Percentiles rank a stretch among this genome's conserved stretches.
phyloP scores from a whole-genome alignment of 495 filamentous ascomycete genomes.

The Gamarada debralockiae region DNA sequence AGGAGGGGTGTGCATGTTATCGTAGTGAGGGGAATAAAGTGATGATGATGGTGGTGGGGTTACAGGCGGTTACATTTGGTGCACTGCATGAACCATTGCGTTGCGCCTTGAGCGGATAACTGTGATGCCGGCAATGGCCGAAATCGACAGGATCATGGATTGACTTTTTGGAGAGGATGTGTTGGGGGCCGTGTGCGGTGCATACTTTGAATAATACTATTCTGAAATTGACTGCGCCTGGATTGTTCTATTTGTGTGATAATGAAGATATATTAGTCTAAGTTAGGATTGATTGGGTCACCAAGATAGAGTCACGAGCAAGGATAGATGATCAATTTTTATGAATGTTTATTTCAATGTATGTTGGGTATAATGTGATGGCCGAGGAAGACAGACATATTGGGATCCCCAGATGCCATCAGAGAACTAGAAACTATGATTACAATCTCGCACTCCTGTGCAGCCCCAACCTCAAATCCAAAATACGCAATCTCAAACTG shows the following conservation, averaged over 20 bases:
- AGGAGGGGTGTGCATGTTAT: too few relatives aligned
- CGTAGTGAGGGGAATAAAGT: neutral
- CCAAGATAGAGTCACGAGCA: neutral
- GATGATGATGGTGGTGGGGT: neutral
- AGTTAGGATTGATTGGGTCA: neutral
- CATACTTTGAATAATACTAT: neutral
- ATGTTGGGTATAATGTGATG: conserved; percentile 2
- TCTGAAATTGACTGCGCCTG: conserved; percentile 1
- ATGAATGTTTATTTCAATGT: conserved; percentile 1
- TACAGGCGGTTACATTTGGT: neutral
- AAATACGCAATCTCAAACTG: conserved; percentile 3
- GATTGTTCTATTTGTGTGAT: neutral
- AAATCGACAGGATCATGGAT: neutral
- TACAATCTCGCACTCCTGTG: conserved; percentile 8
- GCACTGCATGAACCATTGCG: conserved; percentile 14
- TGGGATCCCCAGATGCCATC: conserved; percentile 8
- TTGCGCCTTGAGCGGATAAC: conserved; percentile 5
- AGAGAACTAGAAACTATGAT: conserved; percentile 17
- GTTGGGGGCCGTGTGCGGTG: neutral
- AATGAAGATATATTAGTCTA: neutral
- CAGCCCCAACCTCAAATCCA: neutral
- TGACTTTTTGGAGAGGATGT: neutral
- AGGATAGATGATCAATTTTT: neutral
- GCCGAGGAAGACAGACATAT: conserved; percentile 7
- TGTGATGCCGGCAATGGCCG: neutral